Evolutionary conservation across 306 rosid species (phyloP), one percentile per base, ranked within the genome.

Genomic region (Comarum palustre): DNA sequence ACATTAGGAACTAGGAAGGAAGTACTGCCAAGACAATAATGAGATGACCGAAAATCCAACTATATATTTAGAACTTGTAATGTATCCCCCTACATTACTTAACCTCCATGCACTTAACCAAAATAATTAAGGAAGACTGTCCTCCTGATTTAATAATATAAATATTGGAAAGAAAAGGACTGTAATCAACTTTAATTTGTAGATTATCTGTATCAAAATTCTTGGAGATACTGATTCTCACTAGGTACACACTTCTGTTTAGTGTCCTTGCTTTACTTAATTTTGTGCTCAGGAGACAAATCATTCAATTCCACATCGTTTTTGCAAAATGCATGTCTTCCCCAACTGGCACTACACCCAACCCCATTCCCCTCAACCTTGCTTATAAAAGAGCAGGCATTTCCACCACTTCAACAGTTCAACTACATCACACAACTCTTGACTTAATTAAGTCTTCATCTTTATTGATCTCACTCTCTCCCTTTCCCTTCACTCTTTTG

Each of bases 201-300:
- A 24, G 24, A 50, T 72, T 38, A 14, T 31, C 20, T 52, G 4
- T 54, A 62, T 6, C 34, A 46, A 47, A n/a, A 71, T 54, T 83
- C 64, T 74, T 29, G 76, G 74, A 82, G 79, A 84, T 84, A 82
- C 74, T 71, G 87, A 87, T 86, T 83, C 86, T 83, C 85, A 85
- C 61, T 71, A 34, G 82, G 67, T 64, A n/a, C n/a, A n/a, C n/a
- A 69, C 42, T 63, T 67, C 66, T 51, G 73, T 73, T 80, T 55
- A 24, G 58, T 51, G 52, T 81, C 73, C 80, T 59, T 76, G 87
- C 86, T 59, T 20, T 6, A 22, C 55, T 82, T 75, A 77, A 70
- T 72, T 73, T 76, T 80, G 82, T 86, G 84, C 51, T 73, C 84
- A 87, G 93, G 91, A 66, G 78, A 83, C 97, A 87, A 81, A 86